Evolutionary conservation across 768 basidiomycete genomes (phyloP).

Genomic region (Termitomyces sp.): DNA sequence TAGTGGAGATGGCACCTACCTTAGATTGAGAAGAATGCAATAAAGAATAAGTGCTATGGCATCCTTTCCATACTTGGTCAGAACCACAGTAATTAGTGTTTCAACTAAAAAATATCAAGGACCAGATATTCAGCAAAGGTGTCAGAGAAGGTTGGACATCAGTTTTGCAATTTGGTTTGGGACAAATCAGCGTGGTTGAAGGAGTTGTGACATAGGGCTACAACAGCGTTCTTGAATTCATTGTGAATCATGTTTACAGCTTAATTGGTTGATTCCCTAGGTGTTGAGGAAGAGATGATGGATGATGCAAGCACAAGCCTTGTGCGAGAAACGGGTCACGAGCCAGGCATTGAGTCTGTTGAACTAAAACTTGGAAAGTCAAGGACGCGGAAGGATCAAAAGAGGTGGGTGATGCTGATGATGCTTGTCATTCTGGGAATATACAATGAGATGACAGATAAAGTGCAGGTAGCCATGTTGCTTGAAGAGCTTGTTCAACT

Average conservation of each 20-base stretch:
- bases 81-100: too few relatives aligned
- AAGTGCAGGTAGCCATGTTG: too few relatives aligned
- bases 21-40: too few relatives aligned
- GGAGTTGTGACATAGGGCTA: constrained; percentile 76
- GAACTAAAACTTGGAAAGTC: constrained; percentile 80
- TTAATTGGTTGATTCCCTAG: constrained; percentile 57
- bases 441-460: too few relatives aligned
- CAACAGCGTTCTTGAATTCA: constrained; percentile 78
- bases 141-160: constrained; percentile 70
- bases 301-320: constrained; percentile 81
- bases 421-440: constrained; percentile 22
- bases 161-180: constrained; percentile 75
- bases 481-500: too few relatives aligned
- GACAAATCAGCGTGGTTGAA: constrained; percentile 81
- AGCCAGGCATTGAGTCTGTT: constrained; percentile 86
- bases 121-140: too few relatives aligned
- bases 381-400: constrained; percentile 56
- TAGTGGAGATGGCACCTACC: too few relatives aligned
- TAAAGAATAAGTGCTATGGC: too few relatives aligned
- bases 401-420: constrained; percentile 51
- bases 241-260: constrained; percentile 68
- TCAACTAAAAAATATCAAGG: too few relatives aligned
- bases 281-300: constrained; percentile 59
- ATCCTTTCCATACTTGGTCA: too few relatives aligned
- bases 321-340: constrained; percentile 89